Evolutionary conservation across 805 yeast genomes (phyloP), one percentile per base, ranked within the genome.

Genomic region (Trichomonascus vanleenenianus): DNA sequence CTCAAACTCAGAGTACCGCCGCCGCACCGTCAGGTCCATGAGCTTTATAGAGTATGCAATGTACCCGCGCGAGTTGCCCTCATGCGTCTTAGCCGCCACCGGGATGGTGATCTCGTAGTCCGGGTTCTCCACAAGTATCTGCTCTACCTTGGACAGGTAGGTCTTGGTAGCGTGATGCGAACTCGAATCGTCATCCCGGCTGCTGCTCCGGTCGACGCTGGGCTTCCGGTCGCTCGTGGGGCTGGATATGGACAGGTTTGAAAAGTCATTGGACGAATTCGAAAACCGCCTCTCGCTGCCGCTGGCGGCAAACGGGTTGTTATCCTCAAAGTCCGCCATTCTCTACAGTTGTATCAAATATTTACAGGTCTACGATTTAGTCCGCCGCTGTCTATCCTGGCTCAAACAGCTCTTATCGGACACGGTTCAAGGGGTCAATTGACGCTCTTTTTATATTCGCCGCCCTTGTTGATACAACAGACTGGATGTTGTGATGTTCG

Each of bases 1-100:
- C 57, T 86, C 96, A 61, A 93, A 93, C 61, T 93, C 98, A 30
- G 95, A 83, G 61, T 93, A 93, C 39, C 97, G 72, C 56, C 98
- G 71, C 40, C 89, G 78, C 3, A 87, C 89, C 12, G 73, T 68
- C 30, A 77, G 59, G 36, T 76, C 81, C n/a, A 80, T 67, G 39
- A 77, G 67, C 50, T 75, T 73, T 49, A 91, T 85, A 2, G 95
- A 81, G 61, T 93, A 91, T 0, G 88, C 86, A 20, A 91, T 79
- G 55, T 82, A 91, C 2, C 88, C 79, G 51, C 85, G 74, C 32
- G 79, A 73, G 56, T 77, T 76, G 9, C 89, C 87, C 55, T 91
- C 97, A 49, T 76, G 81, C 44, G 85, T 83, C 60, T 85, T 88
- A 3, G 87, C 86, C 0, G 97, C 96, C 53, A 86, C 96, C 0